Evolutionary conservation across 208 protist genomes (phyloP).

Genomic region (Eutreptiella sp.): DNA sequence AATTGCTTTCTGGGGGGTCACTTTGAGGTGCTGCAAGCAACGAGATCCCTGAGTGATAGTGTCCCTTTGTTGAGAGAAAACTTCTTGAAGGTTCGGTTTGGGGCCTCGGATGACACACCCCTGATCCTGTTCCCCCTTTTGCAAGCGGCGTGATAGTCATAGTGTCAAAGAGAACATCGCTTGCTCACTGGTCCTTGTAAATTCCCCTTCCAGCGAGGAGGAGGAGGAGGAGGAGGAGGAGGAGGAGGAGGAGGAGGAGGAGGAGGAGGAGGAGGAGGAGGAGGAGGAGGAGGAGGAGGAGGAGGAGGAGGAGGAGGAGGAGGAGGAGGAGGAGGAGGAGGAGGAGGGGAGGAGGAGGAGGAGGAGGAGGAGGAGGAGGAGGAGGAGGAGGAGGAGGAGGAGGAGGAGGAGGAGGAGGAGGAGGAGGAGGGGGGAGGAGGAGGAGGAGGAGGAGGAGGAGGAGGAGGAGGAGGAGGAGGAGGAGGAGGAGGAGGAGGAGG

Average conservation of each 20-base stretch:
- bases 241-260: slow-evolving; percentile 26
- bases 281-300: slow-evolving; percentile 26
- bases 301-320: slow-evolving; percentile 9
- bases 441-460: slow-evolving; percentile 22
- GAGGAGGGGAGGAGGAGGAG: slow-evolving; percentile 9
- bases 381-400: slow-evolving; percentile 22
- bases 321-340: background rate
- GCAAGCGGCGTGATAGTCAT: slow-evolving; percentile 30
- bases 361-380: slow-evolving; percentile 24
- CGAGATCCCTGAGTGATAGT: too few relatives aligned
- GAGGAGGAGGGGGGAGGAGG: slow-evolving; percentile 26
- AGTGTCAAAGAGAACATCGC: slow-evolving; percentile 32
- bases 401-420: slow-evolving; percentile 24
- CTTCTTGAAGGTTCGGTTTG: too few relatives aligned
- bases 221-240: background rate
- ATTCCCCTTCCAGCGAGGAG: too few relatives aligned
- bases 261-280: slow-evolving; percentile 3
- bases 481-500: slow-evolving; percentile 29
- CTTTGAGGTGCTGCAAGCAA: too few relatives aligned
- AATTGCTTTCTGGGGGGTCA: too few relatives aligned
- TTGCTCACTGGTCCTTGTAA: too few relatives aligned
- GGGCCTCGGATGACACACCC: too few relatives aligned
- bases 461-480: slow-evolving; percentile 30
- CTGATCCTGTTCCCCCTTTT: too few relatives aligned
- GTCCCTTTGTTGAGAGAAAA: too few relatives aligned